A percentile compares a stretch with the other conserved stretches of the same genome.
phyloP scores from a whole-genome alignment of 805 yeast genomes.

The Scheffersomyces coipomensis region DNA sequence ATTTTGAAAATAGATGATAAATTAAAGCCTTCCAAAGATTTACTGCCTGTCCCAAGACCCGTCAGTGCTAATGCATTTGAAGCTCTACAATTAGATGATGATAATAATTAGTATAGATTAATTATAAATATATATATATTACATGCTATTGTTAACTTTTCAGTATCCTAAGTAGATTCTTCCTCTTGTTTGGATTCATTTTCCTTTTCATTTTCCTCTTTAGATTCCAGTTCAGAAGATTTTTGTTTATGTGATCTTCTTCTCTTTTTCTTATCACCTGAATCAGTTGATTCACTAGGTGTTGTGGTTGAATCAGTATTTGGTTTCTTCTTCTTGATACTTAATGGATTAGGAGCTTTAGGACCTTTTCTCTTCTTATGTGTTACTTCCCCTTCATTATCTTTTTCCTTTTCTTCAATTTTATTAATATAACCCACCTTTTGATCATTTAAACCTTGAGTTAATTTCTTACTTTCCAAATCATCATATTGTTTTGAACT shows the following conservation, averaged over 20 bases:
- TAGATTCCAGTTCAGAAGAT: not conserved
- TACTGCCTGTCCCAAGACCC: not conserved
- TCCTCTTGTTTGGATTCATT: not conserved
- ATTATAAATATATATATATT: not conserved
- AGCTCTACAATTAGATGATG: constrained; percentile 3
- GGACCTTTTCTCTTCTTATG: constrained; percentile 63
- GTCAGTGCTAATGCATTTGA: constrained; percentile 7
- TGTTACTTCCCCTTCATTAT: constrained; percentile 8
- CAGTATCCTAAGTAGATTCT: not conserved
- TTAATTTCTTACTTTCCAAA: constrained; percentile 67
- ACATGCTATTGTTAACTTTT: not conserved
- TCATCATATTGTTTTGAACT: constrained; percentile 41
- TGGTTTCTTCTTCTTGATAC: constrained; percentile 72
- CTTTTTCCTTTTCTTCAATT: constrained; percentile 13
- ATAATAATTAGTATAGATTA: too few species aligned
- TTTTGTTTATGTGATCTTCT: constrained; percentile 21
- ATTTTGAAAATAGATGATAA: constrained; percentile 15
- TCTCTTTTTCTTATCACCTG: constrained; percentile 14
- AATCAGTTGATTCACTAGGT: not conserved
- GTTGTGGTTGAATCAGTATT: constrained; percentile 2
- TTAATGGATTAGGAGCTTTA: constrained; percentile 86
- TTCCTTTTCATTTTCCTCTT: not conserved
- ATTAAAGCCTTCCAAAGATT: not conserved
- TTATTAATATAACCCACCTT: constrained; percentile 45
- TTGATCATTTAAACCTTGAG: constrained; percentile 73